Percentiles rank a stretch among this genome's conserved stretches.
phyloP scores from a whole-genome alignment of 1,284 basidiomycete species.

The Ganoderma leucocontextum region DNA sequence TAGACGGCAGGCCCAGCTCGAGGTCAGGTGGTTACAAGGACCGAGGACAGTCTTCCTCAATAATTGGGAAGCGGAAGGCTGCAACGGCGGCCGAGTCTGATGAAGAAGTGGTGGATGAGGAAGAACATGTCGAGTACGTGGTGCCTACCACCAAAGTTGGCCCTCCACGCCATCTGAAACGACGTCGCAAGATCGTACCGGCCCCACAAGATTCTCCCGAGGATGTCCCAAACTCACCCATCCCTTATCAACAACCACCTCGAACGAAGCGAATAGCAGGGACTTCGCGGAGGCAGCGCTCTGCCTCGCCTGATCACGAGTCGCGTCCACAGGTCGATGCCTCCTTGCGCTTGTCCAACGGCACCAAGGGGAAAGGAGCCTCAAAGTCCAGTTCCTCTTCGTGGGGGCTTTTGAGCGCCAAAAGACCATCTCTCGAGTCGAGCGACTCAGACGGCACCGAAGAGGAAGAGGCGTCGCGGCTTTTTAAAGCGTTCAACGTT shows the following conservation, averaged over 20 bases:
- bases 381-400: conserved; percentile 1
- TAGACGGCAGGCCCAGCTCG: background rate
- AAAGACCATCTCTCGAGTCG: background rate
- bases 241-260: background rate
- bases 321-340: background rate
- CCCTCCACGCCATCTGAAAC: conserved; percentile 32
- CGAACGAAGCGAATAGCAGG: background rate
- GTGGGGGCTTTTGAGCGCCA: background rate
- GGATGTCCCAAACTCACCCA: background rate
- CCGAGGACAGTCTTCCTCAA: background rate
- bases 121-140: background rate
- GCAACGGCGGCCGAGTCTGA: background rate
- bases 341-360: background rate
- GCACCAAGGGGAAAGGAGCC: background rate
- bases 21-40: background rate
- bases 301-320: background rate
- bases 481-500: conserved; percentile 3
- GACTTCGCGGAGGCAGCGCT: background rate
- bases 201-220: background rate
- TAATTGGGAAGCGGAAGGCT: background rate
- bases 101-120: background rate
- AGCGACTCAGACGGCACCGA: conserved; percentile 7
- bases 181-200: conserved; percentile 13
- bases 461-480: background rate
- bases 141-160: conserved; percentile 28